A percentile compares a stretch with the other conserved stretches of the same genome.
Evolutionary conservation across 495 filamentous ascomycete genomes (phyloP).

Genomic region (Clavariopsis aquatica): DNA sequence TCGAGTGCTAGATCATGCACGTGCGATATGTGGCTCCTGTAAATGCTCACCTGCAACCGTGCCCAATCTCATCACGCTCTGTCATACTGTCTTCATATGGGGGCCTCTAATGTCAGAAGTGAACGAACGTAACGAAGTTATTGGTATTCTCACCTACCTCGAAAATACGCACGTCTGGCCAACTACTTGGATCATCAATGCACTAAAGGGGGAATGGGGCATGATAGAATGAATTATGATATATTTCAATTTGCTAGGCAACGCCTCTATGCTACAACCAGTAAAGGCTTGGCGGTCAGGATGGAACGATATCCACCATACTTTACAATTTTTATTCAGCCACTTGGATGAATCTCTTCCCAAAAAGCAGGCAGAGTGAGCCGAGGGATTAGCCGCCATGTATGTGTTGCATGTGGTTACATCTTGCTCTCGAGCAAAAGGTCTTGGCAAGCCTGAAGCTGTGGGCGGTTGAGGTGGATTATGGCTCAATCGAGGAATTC

Average conservation of each 20-base stretch:
- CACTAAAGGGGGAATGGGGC: constrained; percentile 4
- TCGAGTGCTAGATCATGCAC: constrained; percentile 14
- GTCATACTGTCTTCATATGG: constrained; percentile 26
- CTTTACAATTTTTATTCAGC: no score
- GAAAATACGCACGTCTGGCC: constrained; percentile 13
- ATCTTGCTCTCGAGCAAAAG: no score
- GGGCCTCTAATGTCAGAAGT: constrained; percentile 2
- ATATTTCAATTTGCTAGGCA: not conserved
- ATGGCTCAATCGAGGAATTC: not conserved
- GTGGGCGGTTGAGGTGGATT: not conserved
- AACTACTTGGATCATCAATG: constrained; percentile 14
- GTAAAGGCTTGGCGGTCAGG: no score
- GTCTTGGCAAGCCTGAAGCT: no score
- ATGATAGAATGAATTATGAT: not conserved
- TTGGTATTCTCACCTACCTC: constrained; percentile 3
- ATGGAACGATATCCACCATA: no score
- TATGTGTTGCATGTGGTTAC: not conserved
- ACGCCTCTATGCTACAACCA: not conserved
- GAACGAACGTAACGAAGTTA: constrained; percentile 7
- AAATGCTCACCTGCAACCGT: constrained; percentile 11
- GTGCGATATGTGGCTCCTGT: constrained; percentile 12
- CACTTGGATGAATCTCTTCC: no score
- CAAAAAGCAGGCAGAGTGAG: no score
- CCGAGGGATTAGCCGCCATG: not conserved
- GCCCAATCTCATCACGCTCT: constrained; percentile 5